These are phyloP conservation scores for Pulveroboletus sp. DNA, from an alignment of 768 basidiomycete genomes.

Conservation along the genomic window DNA sequence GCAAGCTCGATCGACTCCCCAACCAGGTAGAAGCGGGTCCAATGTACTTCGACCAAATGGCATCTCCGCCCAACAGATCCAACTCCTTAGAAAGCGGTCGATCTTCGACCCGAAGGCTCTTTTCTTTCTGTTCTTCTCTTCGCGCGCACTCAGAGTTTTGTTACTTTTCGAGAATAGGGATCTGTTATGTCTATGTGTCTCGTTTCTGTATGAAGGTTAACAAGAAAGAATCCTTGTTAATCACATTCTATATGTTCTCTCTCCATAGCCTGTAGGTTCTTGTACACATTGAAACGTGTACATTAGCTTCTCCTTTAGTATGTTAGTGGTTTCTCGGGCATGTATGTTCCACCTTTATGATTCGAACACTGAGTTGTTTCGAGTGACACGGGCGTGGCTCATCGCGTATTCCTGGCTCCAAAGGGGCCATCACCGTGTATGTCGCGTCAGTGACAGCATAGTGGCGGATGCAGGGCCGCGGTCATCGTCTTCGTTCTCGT, in stretches of 20 bases:
- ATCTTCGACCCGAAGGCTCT: neutral
- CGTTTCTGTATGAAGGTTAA: neutral
- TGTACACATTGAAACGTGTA: neutral
- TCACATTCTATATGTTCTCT: too few species aligned
- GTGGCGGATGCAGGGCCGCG: too few species aligned
- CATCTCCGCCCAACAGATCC: slow-evolving; percentile 3
- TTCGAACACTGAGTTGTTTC: neutral
- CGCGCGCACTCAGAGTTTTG: neutral
- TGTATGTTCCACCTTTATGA: neutral
- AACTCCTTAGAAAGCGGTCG: slow-evolving; percentile 6
- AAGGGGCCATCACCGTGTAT: too few species aligned
- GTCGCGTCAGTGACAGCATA: too few species aligned
- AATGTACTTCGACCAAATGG: neutral
- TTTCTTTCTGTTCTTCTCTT: neutral
- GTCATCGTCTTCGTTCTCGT: too few species aligned
- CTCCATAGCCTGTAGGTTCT: too few species aligned
- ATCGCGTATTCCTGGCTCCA: too few species aligned
- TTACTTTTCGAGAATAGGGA: slow-evolving; percentile 2
- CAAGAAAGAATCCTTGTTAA: too few species aligned
- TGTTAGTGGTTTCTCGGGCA: neutral
- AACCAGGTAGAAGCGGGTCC: neutral
- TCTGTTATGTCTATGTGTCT: slow-evolving; percentile 5
- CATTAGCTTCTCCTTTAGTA: neutral
- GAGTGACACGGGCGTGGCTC: too few species aligned
- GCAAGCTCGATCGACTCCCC: neutral